Evolutionary conservation across 257 asterid species (phyloP).

Genomic region (Capsicum rhomboideum): DNA sequence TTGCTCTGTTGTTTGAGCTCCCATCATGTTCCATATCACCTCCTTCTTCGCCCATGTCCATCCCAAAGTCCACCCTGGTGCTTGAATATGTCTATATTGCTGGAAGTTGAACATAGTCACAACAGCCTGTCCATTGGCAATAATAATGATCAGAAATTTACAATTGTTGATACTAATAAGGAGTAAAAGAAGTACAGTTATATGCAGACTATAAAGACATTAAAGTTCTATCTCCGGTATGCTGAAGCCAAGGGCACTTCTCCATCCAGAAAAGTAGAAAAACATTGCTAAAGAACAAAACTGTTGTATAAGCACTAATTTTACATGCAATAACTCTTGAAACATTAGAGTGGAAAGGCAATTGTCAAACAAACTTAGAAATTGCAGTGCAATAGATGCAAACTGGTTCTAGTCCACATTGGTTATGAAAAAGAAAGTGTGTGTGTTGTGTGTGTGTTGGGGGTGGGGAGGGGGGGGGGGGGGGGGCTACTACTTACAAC

Average conservation of each 20-base stretch:
- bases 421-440: neutral
- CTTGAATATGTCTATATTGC: slow-evolving; percentile 53
- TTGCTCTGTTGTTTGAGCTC: slow-evolving; percentile 49
- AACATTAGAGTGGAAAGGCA: neutral
- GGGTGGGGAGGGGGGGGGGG: no score
- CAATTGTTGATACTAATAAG: neutral
- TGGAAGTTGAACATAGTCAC: slow-evolving; percentile 61
- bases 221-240: neutral
- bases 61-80: slow-evolving; percentile 64
- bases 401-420: neutral
- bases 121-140: slow-evolving; percentile 25
- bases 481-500: slow-evolving; percentile 39
- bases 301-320: neutral
- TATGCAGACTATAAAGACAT: neutral
- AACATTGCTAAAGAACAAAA: neutral
- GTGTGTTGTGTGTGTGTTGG: no score
- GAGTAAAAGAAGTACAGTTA: neutral
- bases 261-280: neutral
- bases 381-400: neutral
- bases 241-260: neutral
- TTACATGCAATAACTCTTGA: neutral
- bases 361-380: neutral
- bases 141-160: neutral
- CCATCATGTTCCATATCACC: slow-evolving; percentile 57
- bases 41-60: slow-evolving; percentile 71